Evolutionary conservation across 2,329 filamentous ascomycete species (phyloP), one percentile per base, ranked within the genome.

Genomic region (Myriosclerotinia scirpicola): DNA sequence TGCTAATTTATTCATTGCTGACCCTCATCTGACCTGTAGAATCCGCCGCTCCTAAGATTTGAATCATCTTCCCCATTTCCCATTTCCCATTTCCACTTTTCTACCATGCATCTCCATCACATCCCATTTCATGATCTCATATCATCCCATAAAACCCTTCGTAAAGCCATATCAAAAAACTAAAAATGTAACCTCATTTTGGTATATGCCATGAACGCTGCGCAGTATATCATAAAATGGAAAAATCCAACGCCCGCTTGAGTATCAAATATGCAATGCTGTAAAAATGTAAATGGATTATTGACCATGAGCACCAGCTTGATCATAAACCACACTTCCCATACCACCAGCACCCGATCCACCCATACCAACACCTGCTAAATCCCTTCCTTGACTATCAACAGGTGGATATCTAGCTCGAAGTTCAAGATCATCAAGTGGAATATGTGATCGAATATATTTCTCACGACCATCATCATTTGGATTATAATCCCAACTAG

Each of bases 401-500:
- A 89, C 87, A 8, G 83, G 79, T 0, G 91, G 91, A 79, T 83
- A 95, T 54, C 91, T 84, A 52, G 91, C 91, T 69, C 85, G 85
- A 66, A 90, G 85, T 81, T 95, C 91, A 8, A 95, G 82, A 66
- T 93, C 90, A 75, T 95, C 91, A 1, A 95, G 85, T 22, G 90
- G 88, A 73, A 93, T 89, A 75, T 91, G 89, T 44, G 89, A 92
- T 66, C 93, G 90, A 73, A 97, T 96, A 78, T 94, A 96, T 78
- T 91, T 90, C 71, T 86, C 82, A 58, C 83, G 81, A 36, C 88
- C 90, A 74, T 91, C 86, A 71, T 91, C 87, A 3, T 83, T 79
- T 0, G 92, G 92, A 79, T 93, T 85, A 79, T 90, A 90, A 78
- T 97, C 93, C 93, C 93, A 97, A 76, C 87, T 85, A 50, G 90